Evolutionary conservation across 805 yeast genomes (phyloP).

Genomic region (Kockiozyma suomiensis): DNA sequence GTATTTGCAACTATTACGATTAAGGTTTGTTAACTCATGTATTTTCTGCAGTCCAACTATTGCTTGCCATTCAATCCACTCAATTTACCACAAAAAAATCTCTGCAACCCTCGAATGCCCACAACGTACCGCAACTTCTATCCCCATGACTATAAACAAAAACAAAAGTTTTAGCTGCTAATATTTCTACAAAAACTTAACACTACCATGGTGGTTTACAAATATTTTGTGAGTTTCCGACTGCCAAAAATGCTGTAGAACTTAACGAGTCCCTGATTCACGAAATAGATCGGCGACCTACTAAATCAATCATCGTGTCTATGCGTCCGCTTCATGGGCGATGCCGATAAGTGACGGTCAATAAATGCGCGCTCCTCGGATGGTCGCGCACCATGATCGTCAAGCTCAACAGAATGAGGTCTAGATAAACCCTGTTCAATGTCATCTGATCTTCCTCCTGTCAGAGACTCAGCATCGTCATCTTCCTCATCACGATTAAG

Average conservation of each 20-base stretch:
- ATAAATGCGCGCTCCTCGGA: conserved; percentile 28
- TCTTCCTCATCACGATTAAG: conserved; percentile 34
- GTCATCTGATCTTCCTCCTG: neutral
- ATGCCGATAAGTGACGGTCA: conserved; percentile 3
- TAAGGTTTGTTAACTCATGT: neutral
- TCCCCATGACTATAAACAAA: conserved; percentile 1
- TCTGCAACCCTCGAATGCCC: neutral
- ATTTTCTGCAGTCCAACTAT: no score
- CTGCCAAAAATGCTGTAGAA: no score
- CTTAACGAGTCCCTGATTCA: no score
- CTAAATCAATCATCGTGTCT: conserved; percentile 8
- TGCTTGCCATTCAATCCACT: no score
- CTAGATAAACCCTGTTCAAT: neutral
- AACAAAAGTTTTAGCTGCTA: neutral
- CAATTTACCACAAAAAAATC: no score
- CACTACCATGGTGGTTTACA: no score
- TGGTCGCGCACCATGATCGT: neutral
- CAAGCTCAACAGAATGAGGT: neutral
- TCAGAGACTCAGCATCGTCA: neutral
- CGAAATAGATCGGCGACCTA: no score
- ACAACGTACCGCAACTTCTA: neutral
- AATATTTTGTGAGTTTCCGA: no score
- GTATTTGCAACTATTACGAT: no score
- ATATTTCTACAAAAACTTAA: no score
- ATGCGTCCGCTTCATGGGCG: conserved; percentile 5